Evolutionary conservation across 768 basidiomycete species (phyloP), one percentile per base, ranked within the genome.

Genomic region (Clathrus columnatus): DNA sequence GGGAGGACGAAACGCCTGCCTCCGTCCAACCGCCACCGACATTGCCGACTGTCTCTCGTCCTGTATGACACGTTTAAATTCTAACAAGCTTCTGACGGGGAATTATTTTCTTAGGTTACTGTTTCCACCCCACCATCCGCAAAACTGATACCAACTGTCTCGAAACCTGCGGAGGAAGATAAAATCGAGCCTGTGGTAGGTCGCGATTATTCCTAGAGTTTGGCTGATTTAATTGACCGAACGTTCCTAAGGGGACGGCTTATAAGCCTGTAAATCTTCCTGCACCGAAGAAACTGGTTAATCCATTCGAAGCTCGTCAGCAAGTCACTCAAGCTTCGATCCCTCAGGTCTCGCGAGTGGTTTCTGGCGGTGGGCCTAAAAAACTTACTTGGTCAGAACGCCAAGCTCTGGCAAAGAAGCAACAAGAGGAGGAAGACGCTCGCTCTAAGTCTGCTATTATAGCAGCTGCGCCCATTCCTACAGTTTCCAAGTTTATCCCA

Each of bases 361-460:
- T 29, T 17, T 56, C 7, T 10, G 49, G 58, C 3, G 71, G 71
- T 20, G 80, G 76, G 0, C 56, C 73, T 0, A 89, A 89, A 73
- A 94, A 91, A 68, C 68, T 95, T 59, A 95, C 94, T 0, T 98
- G 95, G 95, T 87, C 80, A 56, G 88, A 98, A 67, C 77, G 94
- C 20, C 94, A 97, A 65, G 92, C 89, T 0, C 72, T 85, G n/a
- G 86, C 91, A 1, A 94, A 93, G 75, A 85, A 85, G 65, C 87
- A 91, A 61, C 74, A 77, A 16, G 88, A 84, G 60, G 91, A 88
- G 61, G 93, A 91, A 55, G 84, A 83, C 57, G 72, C 75, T 7
- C 72, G 71, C 46, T 90, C 87, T 62, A 81, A 74, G 44, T 71
- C 73, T 44, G 82, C 84, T 0, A 75, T 75, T 16, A 75, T 75